Evolutionary conservation across 1,284 basidiomycete genomes (phyloP).

Genomic region (Dichomitus squalens): DNA sequence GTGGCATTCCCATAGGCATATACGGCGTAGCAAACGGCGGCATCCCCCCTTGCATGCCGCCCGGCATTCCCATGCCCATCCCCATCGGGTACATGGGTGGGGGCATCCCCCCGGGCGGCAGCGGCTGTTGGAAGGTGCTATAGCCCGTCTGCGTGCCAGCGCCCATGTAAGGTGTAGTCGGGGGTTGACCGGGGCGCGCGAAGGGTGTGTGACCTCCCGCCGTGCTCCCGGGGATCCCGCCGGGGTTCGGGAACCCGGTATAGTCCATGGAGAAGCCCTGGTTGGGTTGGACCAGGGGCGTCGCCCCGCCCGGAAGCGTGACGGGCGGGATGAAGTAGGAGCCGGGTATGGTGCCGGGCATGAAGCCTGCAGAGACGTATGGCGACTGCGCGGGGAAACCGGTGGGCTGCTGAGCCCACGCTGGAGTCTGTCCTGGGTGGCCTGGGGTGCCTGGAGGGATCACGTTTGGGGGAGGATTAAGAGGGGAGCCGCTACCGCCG

Average conservation of each 20-base stretch:
- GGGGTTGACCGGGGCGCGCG: constrained; percentile 12
- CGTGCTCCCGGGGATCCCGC: constrained; percentile 11
- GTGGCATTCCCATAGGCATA: constrained; percentile 11
- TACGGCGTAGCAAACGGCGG: no score
- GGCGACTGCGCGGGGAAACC: constrained; percentile 18
- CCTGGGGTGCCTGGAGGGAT: constrained; percentile 27
- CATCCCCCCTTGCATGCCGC: constrained; percentile 13
- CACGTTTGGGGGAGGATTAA: constrained; percentile 26
- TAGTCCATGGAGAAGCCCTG: constrained; percentile 31
- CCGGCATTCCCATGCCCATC: constrained; percentile 12
- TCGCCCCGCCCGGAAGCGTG: constrained; percentile 23
- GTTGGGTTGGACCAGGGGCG: constrained; percentile 24
- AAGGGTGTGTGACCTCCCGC: constrained; percentile 14
- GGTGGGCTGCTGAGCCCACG: constrained; percentile 22
- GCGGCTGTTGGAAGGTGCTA: constrained; percentile 25
- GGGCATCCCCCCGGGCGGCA: constrained; percentile 13
- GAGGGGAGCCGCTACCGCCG: constrained; percentile 20
- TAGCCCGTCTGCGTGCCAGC: constrained; percentile 22
- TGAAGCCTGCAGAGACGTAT: constrained; percentile 18
- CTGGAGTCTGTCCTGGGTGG: constrained; percentile 15
- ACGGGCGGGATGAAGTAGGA: constrained; percentile 37
- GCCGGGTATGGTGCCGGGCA: constrained; percentile 28
- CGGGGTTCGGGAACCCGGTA: constrained; percentile 29
- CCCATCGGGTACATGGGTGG: constrained; percentile 8
- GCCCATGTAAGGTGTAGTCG: constrained; percentile 21